Conservation (phyloP, 2,329 filamentous ascomycete genomes). For the Domatiomyces globalis region DNA sequence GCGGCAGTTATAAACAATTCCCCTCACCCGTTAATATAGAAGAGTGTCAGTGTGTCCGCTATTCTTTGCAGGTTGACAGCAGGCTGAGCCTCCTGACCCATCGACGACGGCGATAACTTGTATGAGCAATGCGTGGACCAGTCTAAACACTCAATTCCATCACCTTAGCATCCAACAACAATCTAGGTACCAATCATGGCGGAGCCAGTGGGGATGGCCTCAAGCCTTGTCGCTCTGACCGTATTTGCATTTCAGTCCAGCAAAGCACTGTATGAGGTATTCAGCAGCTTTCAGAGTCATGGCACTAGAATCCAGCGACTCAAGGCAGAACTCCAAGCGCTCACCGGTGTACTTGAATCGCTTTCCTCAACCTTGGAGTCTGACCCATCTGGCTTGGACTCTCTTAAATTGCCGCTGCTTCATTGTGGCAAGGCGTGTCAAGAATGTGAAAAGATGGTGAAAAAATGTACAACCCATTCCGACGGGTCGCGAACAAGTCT, state of each 20-base stretch:
- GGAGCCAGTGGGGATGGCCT: constrained; percentile 14
- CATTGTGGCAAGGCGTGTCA: constrained; percentile 16
- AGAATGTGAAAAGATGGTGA: constrained; percentile 12
- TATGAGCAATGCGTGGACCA: neutral
- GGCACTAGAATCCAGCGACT: constrained; percentile 16
- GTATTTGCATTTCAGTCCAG: constrained; percentile 18
- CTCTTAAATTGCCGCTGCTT: constrained; percentile 16
- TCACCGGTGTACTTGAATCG: constrained; percentile 10
- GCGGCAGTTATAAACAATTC: neutral
- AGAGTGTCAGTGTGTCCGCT: too few species aligned
- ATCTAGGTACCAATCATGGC: constrained; percentile 9
- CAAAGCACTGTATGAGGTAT: constrained; percentile 13
- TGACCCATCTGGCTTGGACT: constrained; percentile 10
- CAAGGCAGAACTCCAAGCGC: constrained; percentile 13
- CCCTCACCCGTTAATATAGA: neutral
- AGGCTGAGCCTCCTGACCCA: neutral
- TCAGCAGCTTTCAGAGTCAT: constrained; percentile 14
- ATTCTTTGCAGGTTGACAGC: neutral
- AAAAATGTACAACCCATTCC: constrained; percentile 11
- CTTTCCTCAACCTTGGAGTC: constrained; percentile 8
- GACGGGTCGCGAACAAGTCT: constrained; percentile 8
- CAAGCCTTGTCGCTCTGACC: constrained; percentile 15
- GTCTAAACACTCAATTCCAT: neutral
- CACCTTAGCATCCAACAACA: constrained; percentile 7
- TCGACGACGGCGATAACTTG: neutral